Conservation (phyloP, 805 yeast genomes). For the Yamadazyma ubonensis region DNA sequence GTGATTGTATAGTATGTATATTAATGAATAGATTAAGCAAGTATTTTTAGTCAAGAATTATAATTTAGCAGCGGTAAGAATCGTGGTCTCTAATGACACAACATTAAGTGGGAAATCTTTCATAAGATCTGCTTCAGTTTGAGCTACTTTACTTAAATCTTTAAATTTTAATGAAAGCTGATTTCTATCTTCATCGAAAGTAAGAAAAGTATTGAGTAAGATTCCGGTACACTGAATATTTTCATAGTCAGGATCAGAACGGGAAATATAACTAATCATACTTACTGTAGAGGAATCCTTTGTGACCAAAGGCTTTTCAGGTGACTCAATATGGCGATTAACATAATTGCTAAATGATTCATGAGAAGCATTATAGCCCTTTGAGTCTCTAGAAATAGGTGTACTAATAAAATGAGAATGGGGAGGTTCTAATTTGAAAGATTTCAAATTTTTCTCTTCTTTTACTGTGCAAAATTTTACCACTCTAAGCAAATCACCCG, state of each 20-base stretch:
- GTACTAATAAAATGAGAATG: neutral
- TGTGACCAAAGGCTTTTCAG: neutral
- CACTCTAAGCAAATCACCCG: constrained; percentile 32
- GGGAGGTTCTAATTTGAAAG: neutral
- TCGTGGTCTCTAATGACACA: constrained; percentile 33
- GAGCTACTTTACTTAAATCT: constrained; percentile 7
- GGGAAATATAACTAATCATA: constrained; percentile 7
- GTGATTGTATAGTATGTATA: constrained; percentile 4
- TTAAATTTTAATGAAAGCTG: constrained; percentile 19
- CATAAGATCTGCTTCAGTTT: constrained; percentile 20
- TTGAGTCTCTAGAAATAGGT: too few species aligned
- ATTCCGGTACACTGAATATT: constrained; percentile 31
- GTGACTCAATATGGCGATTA: neutral
- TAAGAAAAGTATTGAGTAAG: constrained; percentile 28
- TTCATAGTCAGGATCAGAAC: constrained; percentile 12
- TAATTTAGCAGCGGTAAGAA: constrained; percentile 15
- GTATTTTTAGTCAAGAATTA: too few species aligned
- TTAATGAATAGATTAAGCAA: neutral
- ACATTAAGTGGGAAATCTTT: constrained; percentile 29
- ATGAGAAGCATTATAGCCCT: too few species aligned
- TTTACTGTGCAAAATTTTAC: constrained; percentile 24
- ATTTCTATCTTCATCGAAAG: constrained; percentile 12
- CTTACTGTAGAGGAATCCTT: constrained; percentile 16
- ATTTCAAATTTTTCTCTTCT: neutral
- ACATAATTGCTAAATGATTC: neutral